These are phyloP conservation scores for Flaveria bidentis DNA, from an alignment of 129 eudicot genomes.

Conservation along the genomic window DNA sequence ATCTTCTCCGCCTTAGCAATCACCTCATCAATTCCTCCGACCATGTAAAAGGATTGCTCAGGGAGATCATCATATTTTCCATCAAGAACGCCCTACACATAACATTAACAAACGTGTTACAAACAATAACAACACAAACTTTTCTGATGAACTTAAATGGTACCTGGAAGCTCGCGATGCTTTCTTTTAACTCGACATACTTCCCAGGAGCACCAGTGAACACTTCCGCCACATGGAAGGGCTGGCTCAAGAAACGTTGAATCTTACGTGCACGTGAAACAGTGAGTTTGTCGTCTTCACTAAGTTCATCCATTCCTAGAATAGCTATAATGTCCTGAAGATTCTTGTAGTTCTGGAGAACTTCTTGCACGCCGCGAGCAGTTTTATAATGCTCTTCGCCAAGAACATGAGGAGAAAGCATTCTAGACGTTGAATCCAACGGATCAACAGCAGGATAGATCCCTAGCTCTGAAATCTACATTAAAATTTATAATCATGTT, in stretches of 20 bases:
- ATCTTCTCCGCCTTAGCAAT: constrained; percentile 88
- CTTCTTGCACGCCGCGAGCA: constrained; percentile 95
- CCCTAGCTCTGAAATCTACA: constrained; percentile 92
- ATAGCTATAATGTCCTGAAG: constrained; percentile 98
- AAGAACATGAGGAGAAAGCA: constrained; percentile 91
- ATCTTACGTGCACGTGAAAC: constrained; percentile 99
- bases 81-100: constrained; percentile 80
- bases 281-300: constrained; percentile 95
- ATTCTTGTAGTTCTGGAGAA: constrained; percentile 94
- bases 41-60: constrained; percentile 92
- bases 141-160: not conserved
- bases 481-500: not conserved
- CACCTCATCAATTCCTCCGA: constrained; percentile 96
- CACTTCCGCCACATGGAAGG: constrained; percentile 99
- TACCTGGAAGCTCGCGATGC: constrained; percentile 93
- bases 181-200: constrained; percentile 92
- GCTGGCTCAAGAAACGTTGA: constrained; percentile 94
- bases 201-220: constrained; percentile 99
- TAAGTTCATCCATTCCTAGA: constrained; percentile 96
- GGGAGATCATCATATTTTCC: constrained; percentile 89
- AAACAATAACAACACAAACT: not conserved
- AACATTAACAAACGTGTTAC: not conserved
- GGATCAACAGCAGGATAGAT: constrained; percentile 99
- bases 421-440: constrained; percentile 91
- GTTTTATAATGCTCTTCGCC: constrained; percentile 93